Evolutionary conservation across 495 filamentous ascomycete species (phyloP).

Genomic region (Barbatosphaeria neglecta): DNA sequence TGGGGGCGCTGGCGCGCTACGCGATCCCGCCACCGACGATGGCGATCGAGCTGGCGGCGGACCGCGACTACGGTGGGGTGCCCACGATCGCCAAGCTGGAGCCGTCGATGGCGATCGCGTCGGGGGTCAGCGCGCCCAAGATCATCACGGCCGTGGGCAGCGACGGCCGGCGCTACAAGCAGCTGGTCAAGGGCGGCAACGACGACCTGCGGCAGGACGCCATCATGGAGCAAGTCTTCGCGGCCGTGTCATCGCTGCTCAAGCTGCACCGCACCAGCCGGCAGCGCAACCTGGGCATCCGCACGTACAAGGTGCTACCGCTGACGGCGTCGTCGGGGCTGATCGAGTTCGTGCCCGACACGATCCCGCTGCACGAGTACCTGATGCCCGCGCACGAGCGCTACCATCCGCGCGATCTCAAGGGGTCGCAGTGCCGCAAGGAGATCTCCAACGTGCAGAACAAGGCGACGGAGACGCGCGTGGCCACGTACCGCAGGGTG

Average conservation of each 20-base stretch:
- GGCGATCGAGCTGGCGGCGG: constrained; percentile 61
- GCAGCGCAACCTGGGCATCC: constrained; percentile 75
- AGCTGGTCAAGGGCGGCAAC: constrained; percentile 86
- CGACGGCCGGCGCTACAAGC: constrained; percentile 70
- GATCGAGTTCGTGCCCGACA: constrained; percentile 93
- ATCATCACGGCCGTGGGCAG: constrained; percentile 68
- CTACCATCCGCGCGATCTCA: constrained; percentile 79
- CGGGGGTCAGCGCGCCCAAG: constrained; percentile 83
- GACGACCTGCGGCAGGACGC: constrained; percentile 97
- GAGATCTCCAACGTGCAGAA: constrained; percentile 60
- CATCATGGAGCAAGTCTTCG: constrained; percentile 99
- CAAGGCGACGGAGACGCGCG: constrained; percentile 53
- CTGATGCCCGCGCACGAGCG: constrained; percentile 78
- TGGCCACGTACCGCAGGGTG: constrained; percentile 62
- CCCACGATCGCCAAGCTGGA: constrained; percentile 60
- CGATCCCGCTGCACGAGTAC: constrained; percentile 80
- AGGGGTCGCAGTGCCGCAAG: constrained; percentile 60
- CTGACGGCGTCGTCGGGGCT: constrained; percentile 75
- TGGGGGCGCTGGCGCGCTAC: constrained; percentile 42
- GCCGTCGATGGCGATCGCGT: constrained; percentile 68
- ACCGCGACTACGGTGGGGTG: constrained; percentile 63
- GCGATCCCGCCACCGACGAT: constrained; percentile 83
- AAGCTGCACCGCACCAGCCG: constrained; percentile 74
- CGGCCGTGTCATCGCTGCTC: constrained; percentile 81
- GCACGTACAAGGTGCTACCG: constrained; percentile 93